These are phyloP conservation scores for Polysphondylium violaceum DNA, from an alignment of 78 protist species.

Conservation along the genomic window DNA sequence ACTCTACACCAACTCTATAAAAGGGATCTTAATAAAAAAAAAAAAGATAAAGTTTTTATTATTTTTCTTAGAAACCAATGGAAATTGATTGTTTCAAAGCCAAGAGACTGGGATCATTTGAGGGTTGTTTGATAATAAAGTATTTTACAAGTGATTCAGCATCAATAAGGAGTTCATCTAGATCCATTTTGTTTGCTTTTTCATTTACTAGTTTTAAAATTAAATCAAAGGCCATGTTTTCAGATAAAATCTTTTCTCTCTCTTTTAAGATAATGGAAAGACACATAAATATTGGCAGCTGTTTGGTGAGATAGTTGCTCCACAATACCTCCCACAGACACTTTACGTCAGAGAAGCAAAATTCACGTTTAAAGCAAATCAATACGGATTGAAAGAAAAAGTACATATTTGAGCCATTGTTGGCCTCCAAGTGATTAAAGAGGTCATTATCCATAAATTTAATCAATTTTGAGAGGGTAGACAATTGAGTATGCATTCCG, in stretches of 20 bases:
- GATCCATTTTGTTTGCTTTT: slow-evolving; percentile 64
- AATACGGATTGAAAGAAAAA: slow-evolving; percentile 80
- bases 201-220: slow-evolving; percentile 37
- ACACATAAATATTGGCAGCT: slow-evolving; percentile 71
- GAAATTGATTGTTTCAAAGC: slow-evolving; percentile 34
- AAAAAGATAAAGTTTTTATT: not conserved
- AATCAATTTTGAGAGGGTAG: slow-evolving; percentile 59
- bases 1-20: too few relatives aligned
- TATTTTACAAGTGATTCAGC: slow-evolving; percentile 57
- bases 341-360: slow-evolving; percentile 49
- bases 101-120: not conserved
- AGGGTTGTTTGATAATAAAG: slow-evolving; percentile 42
- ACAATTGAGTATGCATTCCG: slow-evolving; percentile 80
- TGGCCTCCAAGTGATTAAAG: slow-evolving; percentile 42
- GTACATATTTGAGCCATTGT: slow-evolving; percentile 79
- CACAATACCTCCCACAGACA: slow-evolving; percentile 78
- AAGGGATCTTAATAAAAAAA: too few relatives aligned
- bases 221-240: slow-evolving; percentile 50
- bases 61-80: not conserved
- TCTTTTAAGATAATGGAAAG: slow-evolving; percentile 43
- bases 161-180: slow-evolving; percentile 42
- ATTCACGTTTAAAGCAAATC: slow-evolving; percentile 82
- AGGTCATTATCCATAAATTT: slow-evolving; percentile 72
- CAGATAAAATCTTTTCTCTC: slow-evolving; percentile 36
- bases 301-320: slow-evolving; percentile 62